Base-by-base conservation (phyloP, 768 basidiomycete species). In the Boletus rubescentipes region DNA sequence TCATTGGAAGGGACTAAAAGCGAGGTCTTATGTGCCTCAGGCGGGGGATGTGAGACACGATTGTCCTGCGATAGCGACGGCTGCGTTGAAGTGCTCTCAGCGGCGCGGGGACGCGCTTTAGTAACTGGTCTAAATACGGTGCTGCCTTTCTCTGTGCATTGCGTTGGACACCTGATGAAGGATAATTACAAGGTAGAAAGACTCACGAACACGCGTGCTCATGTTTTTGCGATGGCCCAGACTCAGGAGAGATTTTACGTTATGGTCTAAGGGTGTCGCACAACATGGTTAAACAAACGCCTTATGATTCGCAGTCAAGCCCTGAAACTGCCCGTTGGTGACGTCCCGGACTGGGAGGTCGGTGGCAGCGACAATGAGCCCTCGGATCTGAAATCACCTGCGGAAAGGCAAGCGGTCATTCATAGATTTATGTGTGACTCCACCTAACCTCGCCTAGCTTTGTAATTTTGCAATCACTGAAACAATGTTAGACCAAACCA, bases 51-150 rank as follows among this genome's bases (percentile, higher is more conserved):
- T 10, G 58, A 51, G n/a, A 46, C 32, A 32, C 31, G 49, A 9
- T 43, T 39, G 31, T 67, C 67, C 45, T 52, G 58, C 11, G 59
- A 54, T 50, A 49, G 35, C 5, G 59, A 58, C 16, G 54, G 45
- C 23, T 61, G 61, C n/a, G 52, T 58, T 10, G 61, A 46, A 31
- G 43, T 48, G 51, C 31, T 62, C 49, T 73, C 67, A 12, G 58
- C 39, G 10, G 72, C 63, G 26, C 84, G 82, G 14, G 77, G 61
- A 43, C 86, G 76, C 9, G 80, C 70, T 64, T 83, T 86, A 14
- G 72, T 75, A 4, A 87, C 76, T n/a, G 88, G 88, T 63, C 79
- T 80, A 61, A 91, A 91, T 49, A 89, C 67, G 6, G 83, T 78
- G 9, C 79, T 75, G 15, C 88, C 88, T 66, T 91, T 91, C 66